These are phyloP conservation scores for Litchi chinensis DNA, from an alignment of 345 rosid species.

Conservation along the genomic window DNA sequence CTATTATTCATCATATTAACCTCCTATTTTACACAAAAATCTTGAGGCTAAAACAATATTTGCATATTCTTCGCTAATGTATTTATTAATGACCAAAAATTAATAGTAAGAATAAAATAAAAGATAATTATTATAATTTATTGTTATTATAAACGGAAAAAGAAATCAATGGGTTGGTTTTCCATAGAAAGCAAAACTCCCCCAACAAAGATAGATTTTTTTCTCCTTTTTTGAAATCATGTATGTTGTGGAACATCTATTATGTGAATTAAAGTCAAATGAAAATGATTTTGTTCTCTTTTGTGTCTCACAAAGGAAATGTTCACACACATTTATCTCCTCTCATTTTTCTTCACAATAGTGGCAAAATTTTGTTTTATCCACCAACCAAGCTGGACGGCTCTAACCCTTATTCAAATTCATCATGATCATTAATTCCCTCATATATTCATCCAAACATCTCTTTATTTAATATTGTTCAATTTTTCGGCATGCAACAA, in stretches of 20 bases:
- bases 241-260: not conserved
- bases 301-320: constrained; percentile 13
- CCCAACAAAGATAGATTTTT: too few relatives aligned
- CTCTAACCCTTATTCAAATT: not conserved
- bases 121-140: too few relatives aligned
- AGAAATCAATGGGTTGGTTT: too few relatives aligned
- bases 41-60: too few relatives aligned
- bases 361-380: constrained; percentile 8
- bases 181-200: too few relatives aligned
- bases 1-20: too few relatives aligned
- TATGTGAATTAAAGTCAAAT: constrained; percentile 3
- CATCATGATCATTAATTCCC: not conserved
- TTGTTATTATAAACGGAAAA: too few relatives aligned
- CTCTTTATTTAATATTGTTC: not conserved
- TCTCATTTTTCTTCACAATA: not conserved
- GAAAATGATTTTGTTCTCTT: constrained; percentile 6
- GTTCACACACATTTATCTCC: not conserved
- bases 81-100: too few relatives aligned
- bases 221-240: not conserved
- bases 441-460: not conserved
- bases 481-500: not conserved
- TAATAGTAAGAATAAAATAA: too few relatives aligned
- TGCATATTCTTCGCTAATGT: too few relatives aligned
- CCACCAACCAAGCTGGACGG: constrained; percentile 1
- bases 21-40: too few relatives aligned